These are phyloP conservation scores for Coemansia sp. DNA, from an alignment of 192 early-diverging fungal genomes.

Conservation along the genomic window DNA sequence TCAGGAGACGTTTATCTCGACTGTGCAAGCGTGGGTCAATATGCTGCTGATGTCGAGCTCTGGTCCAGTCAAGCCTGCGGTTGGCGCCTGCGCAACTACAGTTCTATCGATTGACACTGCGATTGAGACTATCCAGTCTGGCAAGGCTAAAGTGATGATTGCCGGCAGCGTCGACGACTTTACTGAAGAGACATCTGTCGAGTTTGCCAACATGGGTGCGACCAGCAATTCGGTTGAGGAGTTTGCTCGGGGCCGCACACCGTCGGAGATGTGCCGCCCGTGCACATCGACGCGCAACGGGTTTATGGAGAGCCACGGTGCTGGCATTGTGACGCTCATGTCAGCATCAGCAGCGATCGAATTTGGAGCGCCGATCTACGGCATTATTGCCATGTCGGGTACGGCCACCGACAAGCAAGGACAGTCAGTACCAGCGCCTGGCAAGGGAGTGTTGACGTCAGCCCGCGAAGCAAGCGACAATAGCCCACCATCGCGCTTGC, in stretches of 20 bases:
- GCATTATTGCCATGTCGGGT: constrained; percentile 83
- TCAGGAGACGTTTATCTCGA: constrained; percentile 95
- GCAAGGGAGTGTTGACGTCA: constrained; percentile 90
- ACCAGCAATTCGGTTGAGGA: constrained; percentile 88
- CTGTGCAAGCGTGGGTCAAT: constrained; percentile 95
- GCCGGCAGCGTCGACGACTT: constrained; percentile 93
- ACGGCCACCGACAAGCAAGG: constrained; percentile 96
- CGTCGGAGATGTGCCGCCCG: constrained; percentile 90
- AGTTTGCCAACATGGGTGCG: constrained; percentile 97
- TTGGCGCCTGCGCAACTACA: constrained; percentile 92
- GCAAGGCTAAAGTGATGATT: constrained; percentile 91
- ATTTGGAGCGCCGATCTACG: constrained; percentile 92
- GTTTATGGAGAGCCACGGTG: constrained; percentile 93
- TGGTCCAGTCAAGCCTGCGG: constrained; percentile 78
- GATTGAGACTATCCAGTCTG: constrained; percentile 82
- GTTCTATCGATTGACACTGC: constrained; percentile 89
- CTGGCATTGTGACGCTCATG: constrained; percentile 90
- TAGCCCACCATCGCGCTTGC: constrained; percentile 60
- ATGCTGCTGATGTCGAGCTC: constrained; percentile 90
- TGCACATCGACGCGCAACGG: constrained; percentile 85
- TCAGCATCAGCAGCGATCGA: constrained; percentile 84
- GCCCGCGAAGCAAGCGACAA: constrained; percentile 69
- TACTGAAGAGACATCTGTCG: constrained; percentile 81
- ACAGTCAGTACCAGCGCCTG: constrained; percentile 91
- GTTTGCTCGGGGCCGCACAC: constrained; percentile 82